These are phyloP conservation scores for Letharia lupina DNA, from an alignment of 495 filamentous ascomycete genomes.

Conservation along the genomic window DNA sequence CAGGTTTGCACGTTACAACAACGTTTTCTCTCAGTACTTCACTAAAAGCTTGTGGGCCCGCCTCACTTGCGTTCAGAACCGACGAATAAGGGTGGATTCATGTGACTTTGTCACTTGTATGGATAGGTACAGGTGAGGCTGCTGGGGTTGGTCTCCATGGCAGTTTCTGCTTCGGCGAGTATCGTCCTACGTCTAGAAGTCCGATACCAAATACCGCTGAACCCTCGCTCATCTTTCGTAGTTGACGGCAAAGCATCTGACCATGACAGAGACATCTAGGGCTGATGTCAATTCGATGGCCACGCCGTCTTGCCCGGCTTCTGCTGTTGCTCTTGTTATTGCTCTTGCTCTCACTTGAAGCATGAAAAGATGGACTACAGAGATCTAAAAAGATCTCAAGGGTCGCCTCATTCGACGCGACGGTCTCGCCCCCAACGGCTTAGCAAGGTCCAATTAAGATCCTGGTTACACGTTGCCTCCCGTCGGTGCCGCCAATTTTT, in stretches of 20 bases:
- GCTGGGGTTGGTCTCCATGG: constrained; percentile 14
- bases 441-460: constrained; percentile 14
- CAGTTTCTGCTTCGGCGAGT: constrained; percentile 11
- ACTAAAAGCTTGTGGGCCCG: not conserved
- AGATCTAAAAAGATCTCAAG: constrained; percentile 2
- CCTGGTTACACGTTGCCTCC: constrained; percentile 16
- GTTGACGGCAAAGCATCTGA: not conserved
- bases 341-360: not conserved
- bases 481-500: constrained; percentile 18
- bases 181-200: not conserved
- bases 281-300: constrained; percentile 3
- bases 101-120: constrained; percentile 18
- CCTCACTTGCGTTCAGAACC: constrained; percentile 12
- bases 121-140: constrained; percentile 14
- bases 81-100: constrained; percentile 17
- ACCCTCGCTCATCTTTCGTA: not conserved
- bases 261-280: not conserved
- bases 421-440: constrained; percentile 14
- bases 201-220: constrained; percentile 2
- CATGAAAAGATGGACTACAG: constrained; percentile 6
- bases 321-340: not conserved
- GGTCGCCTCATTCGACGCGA: constrained; percentile 16
- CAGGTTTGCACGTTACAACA: constrained; percentile 9
- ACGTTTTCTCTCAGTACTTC: constrained; percentile 2
- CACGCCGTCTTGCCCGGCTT: constrained; percentile 3